Evolutionary conservation across 305 asterid genomes (phyloP).

Genomic region (Caryopteris hybrid): DNA sequence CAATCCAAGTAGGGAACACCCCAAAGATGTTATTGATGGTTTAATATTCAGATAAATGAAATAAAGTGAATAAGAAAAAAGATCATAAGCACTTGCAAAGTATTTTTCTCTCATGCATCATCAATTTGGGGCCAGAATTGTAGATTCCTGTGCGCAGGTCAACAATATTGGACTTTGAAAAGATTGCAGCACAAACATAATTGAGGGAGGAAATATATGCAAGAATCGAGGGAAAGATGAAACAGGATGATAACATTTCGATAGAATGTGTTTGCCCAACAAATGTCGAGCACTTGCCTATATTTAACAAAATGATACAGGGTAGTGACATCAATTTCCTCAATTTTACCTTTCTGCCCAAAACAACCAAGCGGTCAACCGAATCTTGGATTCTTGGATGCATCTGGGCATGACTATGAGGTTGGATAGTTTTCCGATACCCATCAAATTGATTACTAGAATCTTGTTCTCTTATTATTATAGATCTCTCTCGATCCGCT

Average conservation of each 20-base stretch:
- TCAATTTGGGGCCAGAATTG: not conserved
- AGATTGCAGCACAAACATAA: constrained; percentile 6
- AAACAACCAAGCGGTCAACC: constrained; percentile 37
- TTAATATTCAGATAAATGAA: not conserved
- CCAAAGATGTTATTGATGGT: not conserved
- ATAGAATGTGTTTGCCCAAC: constrained; percentile 25
- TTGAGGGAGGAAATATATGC: constrained; percentile 7
- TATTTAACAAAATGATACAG: constrained; percentile 29
- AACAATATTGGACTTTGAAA: not conserved
- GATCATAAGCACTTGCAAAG: not conserved
- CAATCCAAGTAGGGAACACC: not conserved
- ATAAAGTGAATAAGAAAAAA: not conserved
- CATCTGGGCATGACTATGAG: constrained; percentile 22
- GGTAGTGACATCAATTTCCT: constrained; percentile 29
- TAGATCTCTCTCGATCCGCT: constrained; percentile 17
- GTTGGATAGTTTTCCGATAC: constrained; percentile 25
- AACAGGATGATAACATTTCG: constrained; percentile 7
- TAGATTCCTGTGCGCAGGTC: constrained; percentile 1
- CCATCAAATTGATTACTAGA: constrained; percentile 26
- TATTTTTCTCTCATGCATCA: not conserved
- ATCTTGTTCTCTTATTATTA: constrained; percentile 24
- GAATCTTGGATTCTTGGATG: constrained; percentile 36
- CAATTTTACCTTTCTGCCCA: constrained; percentile 56
- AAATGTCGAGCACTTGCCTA: constrained; percentile 23
- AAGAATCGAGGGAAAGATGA: not conserved